Evolutionary conservation across 2,329 filamentous ascomycete genomes (phyloP), one percentile per base, ranked within the genome.

Genomic region (Hypoxylon sp.): DNA sequence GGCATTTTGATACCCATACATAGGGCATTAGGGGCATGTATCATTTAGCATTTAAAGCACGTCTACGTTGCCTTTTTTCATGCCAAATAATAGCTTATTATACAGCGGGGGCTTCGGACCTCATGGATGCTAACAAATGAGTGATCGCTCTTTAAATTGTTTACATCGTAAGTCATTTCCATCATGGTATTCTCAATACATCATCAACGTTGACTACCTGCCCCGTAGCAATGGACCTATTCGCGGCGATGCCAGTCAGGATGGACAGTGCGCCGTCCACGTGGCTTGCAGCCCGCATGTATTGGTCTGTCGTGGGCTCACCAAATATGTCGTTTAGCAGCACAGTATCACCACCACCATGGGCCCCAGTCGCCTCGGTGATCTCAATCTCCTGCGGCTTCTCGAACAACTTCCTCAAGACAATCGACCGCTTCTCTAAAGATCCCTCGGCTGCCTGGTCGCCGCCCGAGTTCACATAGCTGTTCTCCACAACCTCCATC

Each of bases 401-500:
- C 73, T 86, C 84, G 63, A 90, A 89, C 42, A 89, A 70, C 10
- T 83, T 85, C 59, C 86, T 78, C 27, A 90, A 73, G 5, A 85
- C 76, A 31, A 89, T 83, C 2, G 81, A 81, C 49, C 82, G 80
- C 50, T 76, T 80, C 73, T 88, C 86, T 7, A 88, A 77, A 0
- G 84, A 84, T 0, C 87, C 87, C 71, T 89, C 86, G 0, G 81
- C 75, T 1, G 83, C 81, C 75, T 89, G 87, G 31, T 88, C 86
- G 0, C 88, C 88, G 0, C 87, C 88, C 1, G 86, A 85, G 74
- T 89, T 89, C 42, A 88, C 85, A 70, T 90, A 90, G 70, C 85
- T 86, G 65, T 86, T 87, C 77, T 90, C 89, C 0, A 90, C 86
- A 0, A 90, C 86, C 72, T 90, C 87, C 62, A 89, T 81, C 77